Conservation (phyloP, 2,329 filamentous ascomycete species). For the Anisogramma anomala region DNA sequence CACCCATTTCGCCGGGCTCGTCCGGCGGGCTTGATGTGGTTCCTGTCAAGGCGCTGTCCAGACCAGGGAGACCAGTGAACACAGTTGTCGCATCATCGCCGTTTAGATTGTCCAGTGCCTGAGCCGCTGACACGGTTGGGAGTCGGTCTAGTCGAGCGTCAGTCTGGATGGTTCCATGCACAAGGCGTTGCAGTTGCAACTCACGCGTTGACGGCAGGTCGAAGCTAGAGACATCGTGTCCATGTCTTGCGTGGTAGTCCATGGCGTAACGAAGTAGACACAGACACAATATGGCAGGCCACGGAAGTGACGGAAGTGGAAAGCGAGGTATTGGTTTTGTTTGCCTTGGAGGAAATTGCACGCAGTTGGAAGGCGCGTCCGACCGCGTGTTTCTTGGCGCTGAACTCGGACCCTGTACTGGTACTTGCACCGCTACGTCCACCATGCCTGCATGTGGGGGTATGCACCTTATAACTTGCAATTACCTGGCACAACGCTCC, state of each 20-base stretch:
- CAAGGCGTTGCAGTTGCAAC: slow-evolving; percentile 18
- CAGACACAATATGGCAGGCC: no score
- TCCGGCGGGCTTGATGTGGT: slow-evolving; percentile 13
- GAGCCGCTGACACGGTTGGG: slow-evolving; percentile 64
- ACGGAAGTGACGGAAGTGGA: neutral
- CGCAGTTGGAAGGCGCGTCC: slow-evolving; percentile 2
- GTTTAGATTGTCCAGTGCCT: slow-evolving; percentile 53
- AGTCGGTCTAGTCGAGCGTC: slow-evolving; percentile 48
- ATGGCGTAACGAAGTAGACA: slow-evolving; percentile 29
- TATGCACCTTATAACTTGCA: no score
- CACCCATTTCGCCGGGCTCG: slow-evolving; percentile 29
- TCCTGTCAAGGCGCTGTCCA: slow-evolving; percentile 39
- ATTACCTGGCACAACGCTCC: no score
- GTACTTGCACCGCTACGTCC: neutral
- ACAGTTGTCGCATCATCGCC: slow-evolving; percentile 38
- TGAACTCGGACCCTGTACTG: neutral
- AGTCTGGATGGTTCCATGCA: neutral
- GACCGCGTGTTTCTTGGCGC: slow-evolving; percentile 1
- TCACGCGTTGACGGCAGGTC: slow-evolving; percentile 40
- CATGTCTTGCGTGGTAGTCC: slow-evolving; percentile 50
- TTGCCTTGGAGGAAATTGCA: no score
- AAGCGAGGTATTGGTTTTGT: neutral
- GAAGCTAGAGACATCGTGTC: slow-evolving; percentile 50
- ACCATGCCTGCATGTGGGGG: no score
- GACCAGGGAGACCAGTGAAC: slow-evolving; percentile 40